These are phyloP conservation scores for Galerina marginata DNA, from an alignment of 768 basidiomycete genomes.

Conservation along the genomic window DNA sequence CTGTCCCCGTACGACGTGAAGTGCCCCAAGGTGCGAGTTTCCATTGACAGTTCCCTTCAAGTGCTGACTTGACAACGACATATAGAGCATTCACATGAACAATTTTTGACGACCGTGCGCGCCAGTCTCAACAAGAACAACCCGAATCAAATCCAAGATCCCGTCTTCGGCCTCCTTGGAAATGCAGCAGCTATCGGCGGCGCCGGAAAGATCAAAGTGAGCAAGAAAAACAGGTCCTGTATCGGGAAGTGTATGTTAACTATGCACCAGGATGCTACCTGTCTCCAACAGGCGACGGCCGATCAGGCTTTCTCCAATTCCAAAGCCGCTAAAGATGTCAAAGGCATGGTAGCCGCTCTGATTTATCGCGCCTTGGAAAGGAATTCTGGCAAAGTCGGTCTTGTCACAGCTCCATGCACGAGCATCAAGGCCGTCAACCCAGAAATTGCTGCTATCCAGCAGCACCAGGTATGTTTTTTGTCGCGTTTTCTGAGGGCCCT, in stretches of 20 bases:
- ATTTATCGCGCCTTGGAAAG: constrained; percentile 71
- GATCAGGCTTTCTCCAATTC: constrained; percentile 79
- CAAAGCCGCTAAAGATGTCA: constrained; percentile 62
- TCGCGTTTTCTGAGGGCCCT: not conserved
- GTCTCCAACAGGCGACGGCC: constrained; percentile 68
- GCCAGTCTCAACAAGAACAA: constrained; percentile 58
- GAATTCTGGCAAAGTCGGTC: constrained; percentile 63
- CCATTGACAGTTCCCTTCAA: constrained; percentile 9
- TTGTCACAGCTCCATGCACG: constrained; percentile 52
- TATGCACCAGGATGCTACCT: constrained; percentile 53
- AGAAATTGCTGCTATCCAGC: constrained; percentile 67
- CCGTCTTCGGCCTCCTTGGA: constrained; percentile 68
- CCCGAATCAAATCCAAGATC: constrained; percentile 61
- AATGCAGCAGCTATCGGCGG: constrained; percentile 65
- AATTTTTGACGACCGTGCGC: constrained; percentile 57
- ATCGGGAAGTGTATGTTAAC: not conserved
- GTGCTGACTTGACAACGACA: constrained; percentile 11
- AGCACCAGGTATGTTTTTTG: constrained; percentile 51
- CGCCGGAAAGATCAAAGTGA: constrained; percentile 57
- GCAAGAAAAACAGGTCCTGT: constrained; percentile 16
- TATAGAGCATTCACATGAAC: constrained; percentile 70
- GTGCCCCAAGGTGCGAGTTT: constrained; percentile 62
- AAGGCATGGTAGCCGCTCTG: constrained; percentile 61
- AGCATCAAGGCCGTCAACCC: constrained; percentile 62
- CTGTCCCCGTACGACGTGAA: constrained; percentile 56